Evolutionary conservation across 805 yeast species (phyloP).

Genomic region (Lipomyces lipofer): DNA sequence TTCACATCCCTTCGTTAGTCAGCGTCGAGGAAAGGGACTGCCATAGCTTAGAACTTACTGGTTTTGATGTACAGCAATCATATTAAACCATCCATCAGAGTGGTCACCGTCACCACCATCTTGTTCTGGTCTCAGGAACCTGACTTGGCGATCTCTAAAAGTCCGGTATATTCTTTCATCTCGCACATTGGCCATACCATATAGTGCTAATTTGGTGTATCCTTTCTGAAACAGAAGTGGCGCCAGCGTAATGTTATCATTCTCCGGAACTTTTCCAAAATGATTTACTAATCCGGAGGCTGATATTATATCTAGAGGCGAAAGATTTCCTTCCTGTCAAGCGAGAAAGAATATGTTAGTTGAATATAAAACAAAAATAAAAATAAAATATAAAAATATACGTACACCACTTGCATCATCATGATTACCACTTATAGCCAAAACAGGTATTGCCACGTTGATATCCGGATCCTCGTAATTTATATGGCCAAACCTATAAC

Average conservation of each 20-base stretch:
- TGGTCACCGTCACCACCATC: constrained; percentile 45
- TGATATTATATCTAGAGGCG: constrained; percentile 82
- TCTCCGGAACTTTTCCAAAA: constrained; percentile 78
- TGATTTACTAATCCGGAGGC: constrained; percentile 84
- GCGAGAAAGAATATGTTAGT: too few relatives aligned
- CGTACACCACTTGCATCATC: constrained; percentile 94
- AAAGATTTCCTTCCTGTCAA: constrained; percentile 48
- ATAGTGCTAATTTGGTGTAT: constrained; percentile 73
- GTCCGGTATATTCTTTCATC: constrained; percentile 86
- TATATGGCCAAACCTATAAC: constrained; percentile 58
- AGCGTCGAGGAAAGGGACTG: not conserved
- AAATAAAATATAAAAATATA: not conserved
- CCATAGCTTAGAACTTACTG: constrained; percentile 40
- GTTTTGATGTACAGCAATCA: constrained; percentile 90
- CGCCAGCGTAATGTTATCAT: constrained; percentile 67
- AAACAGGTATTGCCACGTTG: constrained; percentile 84
- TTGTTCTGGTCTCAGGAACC: constrained; percentile 64
- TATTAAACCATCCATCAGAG: constrained; percentile 70
- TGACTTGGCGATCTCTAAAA: constrained; percentile 76
- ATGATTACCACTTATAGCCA: constrained; percentile 93
- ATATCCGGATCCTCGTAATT: constrained; percentile 90
- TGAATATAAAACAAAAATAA: not conserved
- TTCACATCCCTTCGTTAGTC: not conserved
- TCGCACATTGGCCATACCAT: constrained; percentile 83
- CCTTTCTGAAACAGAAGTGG: constrained; percentile 88